phyloP scores from a whole-genome alignment of 257 asterid species.

The Paulownia fortunei region DNA sequence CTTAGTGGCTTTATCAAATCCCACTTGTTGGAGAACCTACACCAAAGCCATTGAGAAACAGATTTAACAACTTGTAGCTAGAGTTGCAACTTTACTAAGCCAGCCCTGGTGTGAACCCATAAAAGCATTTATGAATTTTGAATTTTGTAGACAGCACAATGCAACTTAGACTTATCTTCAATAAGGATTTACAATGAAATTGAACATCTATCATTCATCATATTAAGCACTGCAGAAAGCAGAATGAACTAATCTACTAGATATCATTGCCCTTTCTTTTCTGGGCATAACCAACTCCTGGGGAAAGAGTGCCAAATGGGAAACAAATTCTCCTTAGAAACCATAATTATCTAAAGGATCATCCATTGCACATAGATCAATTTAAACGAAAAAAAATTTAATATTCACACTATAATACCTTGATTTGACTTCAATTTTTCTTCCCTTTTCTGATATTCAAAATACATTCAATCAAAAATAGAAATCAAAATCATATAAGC shows the following conservation, averaged over 20 bases:
- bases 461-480: not conserved
- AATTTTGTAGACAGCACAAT: not conserved
- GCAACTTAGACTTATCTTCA: not conserved
- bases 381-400: not conserved
- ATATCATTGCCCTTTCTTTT: not conserved
- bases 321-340: too few relatives aligned
- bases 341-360: not conserved
- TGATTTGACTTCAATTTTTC: not conserved
- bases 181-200: not conserved
- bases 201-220: not conserved
- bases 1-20: slow-evolving; percentile 43
- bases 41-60: slow-evolving; percentile 31
- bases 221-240: not conserved
- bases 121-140: not conserved
- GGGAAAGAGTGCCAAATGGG: not conserved
- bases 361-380: not conserved
- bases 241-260: not conserved
- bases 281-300: not conserved
- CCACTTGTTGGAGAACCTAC: slow-evolving; percentile 67
- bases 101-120: not conserved
- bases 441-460: not conserved
- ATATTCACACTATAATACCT: not conserved
- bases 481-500: not conserved
- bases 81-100: slow-evolving; percentile 12
- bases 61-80: slow-evolving; percentile 10